Evolutionary conservation across 345 rosid genomes (phyloP), one percentile per base, ranked within the genome.

Genomic region (Eucalyptus coolabah): DNA sequence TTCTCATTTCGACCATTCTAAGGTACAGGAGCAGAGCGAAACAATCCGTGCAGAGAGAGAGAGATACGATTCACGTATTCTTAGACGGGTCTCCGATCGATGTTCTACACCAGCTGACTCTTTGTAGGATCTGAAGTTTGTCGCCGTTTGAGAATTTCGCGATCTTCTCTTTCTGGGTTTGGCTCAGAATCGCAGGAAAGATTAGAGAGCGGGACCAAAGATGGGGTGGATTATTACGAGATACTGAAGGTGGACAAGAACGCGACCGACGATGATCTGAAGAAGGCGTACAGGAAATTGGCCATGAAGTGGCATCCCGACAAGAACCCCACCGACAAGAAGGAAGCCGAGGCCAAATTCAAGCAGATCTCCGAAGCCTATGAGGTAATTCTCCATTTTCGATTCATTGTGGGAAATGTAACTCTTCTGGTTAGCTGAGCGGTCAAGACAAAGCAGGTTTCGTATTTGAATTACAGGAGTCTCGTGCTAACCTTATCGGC

Each of bases 241-340:
- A 82, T 95, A 90, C 90, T 97, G 95, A 96, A 95, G 92, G 99
- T 97, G 89, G 51, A 95, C 88, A 94, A 88, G 91, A 95, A 91
- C 90, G 99, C 98, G 47, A 92, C 98, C n/a, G 99, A 97, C 4
- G 99, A 97, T 54, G 99, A 97, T 92, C 92, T 97, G 23, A 97
- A 97, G 95, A 97, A 94, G 92, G 92, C 99, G 18, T 97, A 97
- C 87, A 91, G 97, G 90, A 96, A n/a, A 94, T 88, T 97, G 92
- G 99, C 98, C 80, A 97, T 96, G 99, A 96, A 96, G 93, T 97
- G 99, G 98, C 99, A 97, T 89, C 99, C 99, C 88, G 99, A 96
- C 88, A 97, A 97, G 95, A 97, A 97, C 92, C 99, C 97, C 45
- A 92, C 88, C 91, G 45, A 92, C 93, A 97, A 97, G 90, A 94